Evolutionary conservation across 2,329 filamentous ascomycete species (phyloP), one percentile per base, ranked within the genome.

Genomic region (Fusarium phyllophilum): DNA sequence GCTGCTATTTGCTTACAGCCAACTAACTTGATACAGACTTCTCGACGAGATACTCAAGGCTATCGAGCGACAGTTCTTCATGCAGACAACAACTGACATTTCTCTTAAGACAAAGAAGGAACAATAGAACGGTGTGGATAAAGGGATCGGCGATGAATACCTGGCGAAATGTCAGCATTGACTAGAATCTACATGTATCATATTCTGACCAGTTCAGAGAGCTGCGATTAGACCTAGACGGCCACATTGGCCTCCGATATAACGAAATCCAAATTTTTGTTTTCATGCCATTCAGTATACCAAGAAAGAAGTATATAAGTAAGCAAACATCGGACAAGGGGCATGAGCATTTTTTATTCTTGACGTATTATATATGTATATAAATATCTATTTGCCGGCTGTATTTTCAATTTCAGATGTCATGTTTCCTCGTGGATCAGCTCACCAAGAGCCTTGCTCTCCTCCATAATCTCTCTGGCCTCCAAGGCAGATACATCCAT

Each of bases 1-100:
- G 18, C 39, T 39, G 20, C 63, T 31, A 39, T 29, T 18, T 46
- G n/a, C 42, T 33, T 10, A 20, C 20, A 31, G 34, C 42, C 51
- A 34, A 62, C 78, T 81, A 75, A 83, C 77, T 72, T 36, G 55
- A 24, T 22, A 9, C 74, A 94, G 93, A 79, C 75, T 95, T 62
- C 93, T 97, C 75, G 95, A 98, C 75, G 95, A 98, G 83, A 82
- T 89, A 6, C 90, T 97, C 78, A 98, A 98, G 85, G 87, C 91
- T 61, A 75, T 93, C 49, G 95, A 98, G 85, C 88, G 93, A 72
- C 84, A 86, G 57, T 88, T 90, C 75, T 93, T 93, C 80, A 83
- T 89, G 77, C 86, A 90, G 76, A 88, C 84, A 74, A 86, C 82
- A 36, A 78, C 81, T 5, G 80, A 79, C 20, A 76, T 79, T 63